These are phyloP conservation scores for Colletotrichum camelliae DNA, from an alignment of 2,329 filamentous ascomycete species.

Conservation along the genomic window DNA sequence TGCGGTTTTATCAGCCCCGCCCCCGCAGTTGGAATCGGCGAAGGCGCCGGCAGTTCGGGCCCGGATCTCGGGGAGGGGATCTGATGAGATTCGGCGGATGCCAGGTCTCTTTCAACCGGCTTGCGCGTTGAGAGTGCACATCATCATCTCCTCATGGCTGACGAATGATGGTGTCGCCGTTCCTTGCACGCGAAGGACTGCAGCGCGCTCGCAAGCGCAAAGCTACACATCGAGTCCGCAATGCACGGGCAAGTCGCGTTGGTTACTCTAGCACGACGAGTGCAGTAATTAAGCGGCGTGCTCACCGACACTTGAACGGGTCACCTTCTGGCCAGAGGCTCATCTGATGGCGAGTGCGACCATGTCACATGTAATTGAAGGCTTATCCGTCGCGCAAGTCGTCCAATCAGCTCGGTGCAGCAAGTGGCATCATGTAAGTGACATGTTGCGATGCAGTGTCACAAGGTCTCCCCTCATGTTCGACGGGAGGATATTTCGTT, in stretches of 20 bases:
- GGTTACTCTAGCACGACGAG: background rate
- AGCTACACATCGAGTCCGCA: background rate
- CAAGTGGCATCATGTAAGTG: background rate
- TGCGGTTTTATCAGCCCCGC: background rate
- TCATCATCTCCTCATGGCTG: background rate
- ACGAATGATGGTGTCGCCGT: background rate
- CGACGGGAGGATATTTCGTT: background rate
- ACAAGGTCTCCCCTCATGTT: background rate
- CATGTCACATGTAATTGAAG: background rate
- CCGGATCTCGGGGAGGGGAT: background rate
- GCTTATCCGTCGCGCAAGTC: background rate
- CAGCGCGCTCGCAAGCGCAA: background rate
- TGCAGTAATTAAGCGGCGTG: background rate
- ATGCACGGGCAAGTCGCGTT: background rate
- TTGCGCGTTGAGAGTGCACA: background rate
- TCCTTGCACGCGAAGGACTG: background rate
- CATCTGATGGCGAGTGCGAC: background rate
- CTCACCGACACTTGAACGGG: background rate
- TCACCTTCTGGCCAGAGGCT: background rate
- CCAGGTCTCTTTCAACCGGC: background rate
- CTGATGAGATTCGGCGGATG: background rate
- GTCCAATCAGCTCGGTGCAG: background rate
- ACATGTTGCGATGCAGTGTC: background rate
- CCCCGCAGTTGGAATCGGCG: conserved; percentile 8
- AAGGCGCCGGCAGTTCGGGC: conserved; percentile 13